phyloP scores from a whole-genome alignment of 192 early-diverging fungal species.

The Gigaspora rosea region DNA sequence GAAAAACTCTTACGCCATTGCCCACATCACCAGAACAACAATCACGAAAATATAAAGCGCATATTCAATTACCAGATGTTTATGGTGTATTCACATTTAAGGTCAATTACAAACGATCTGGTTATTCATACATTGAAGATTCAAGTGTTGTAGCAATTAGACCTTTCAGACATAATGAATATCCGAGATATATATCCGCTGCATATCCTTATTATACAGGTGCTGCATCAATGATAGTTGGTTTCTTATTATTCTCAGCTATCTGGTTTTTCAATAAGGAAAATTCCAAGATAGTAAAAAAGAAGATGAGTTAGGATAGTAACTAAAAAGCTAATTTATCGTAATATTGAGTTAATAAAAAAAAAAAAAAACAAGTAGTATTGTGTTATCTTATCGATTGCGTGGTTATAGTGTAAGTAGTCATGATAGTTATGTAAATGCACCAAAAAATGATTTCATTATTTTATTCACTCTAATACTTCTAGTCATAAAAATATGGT shows the following conservation, averaged over 20 bases:
- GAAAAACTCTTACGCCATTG: conserved; percentile 63
- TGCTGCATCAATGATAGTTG: conserved; percentile 77
- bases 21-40: conserved; percentile 37
- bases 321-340: too few species aligned
- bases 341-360: too few species aligned
- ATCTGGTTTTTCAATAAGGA: conserved; percentile 71
- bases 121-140: conserved; percentile 73
- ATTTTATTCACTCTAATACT: too few species aligned
- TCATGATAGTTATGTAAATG: too few species aligned
- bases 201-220: conserved; percentile 97
- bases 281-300: not conserved
- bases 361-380: too few species aligned
- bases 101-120: conserved; percentile 90
- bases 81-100: conserved; percentile 98
- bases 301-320: not conserved
- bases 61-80: conserved; percentile 79
- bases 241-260: conserved; percentile 81
- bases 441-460: too few species aligned
- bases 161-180: conserved; percentile 95
- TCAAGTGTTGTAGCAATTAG: conserved; percentile 80
- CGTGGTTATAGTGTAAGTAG: too few species aligned
- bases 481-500: too few species aligned
- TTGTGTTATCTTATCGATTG: too few species aligned
- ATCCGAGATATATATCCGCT: conserved; percentile 85
- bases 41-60: conserved; percentile 45